phyloP scores from a whole-genome alignment of 148 eudicot genomes.

The Oxyria digyna region DNA sequence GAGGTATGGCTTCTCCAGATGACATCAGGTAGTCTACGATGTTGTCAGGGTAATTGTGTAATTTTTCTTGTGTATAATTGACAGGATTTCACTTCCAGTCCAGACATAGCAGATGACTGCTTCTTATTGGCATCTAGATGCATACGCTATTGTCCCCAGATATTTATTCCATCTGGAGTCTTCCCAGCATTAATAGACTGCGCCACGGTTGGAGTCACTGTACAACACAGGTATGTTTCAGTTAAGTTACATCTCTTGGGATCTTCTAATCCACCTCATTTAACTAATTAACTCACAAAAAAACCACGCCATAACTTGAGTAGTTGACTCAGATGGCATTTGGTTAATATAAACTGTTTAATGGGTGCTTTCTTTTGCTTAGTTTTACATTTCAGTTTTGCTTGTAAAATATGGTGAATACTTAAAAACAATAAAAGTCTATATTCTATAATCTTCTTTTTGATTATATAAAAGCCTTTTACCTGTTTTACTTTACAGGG shows the following conservation, averaged over 20 bases:
- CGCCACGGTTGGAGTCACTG: conserved; percentile 80
- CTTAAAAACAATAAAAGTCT: background rate
- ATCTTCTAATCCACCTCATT: background rate
- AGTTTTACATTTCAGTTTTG: background rate
- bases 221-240: conserved; percentile 77
- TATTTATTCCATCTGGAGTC: conserved; percentile 67
- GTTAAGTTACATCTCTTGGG: background rate
- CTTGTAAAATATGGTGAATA: background rate
- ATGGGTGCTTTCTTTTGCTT: background rate
- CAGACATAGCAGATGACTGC: conserved; percentile 98
- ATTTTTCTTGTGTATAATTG: background rate
- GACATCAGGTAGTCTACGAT: background rate
- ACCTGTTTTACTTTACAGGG: conserved; percentile 44
- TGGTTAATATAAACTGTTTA: background rate
- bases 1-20: conserved; percentile 29
- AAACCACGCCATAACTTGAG: background rate
- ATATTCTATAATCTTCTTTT: background rate
- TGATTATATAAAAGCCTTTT: background rate
- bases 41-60: background rate
- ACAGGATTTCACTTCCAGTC: conserved; percentile 86
- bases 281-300: background rate
- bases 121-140: conserved; percentile 92
- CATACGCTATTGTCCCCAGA: conserved; percentile 93
- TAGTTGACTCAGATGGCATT: background rate
- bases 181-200: conserved; percentile 77